phyloP scores from a whole-genome alignment of 1,284 basidiomycete genomes.

The Mixia osmundae region DNA sequence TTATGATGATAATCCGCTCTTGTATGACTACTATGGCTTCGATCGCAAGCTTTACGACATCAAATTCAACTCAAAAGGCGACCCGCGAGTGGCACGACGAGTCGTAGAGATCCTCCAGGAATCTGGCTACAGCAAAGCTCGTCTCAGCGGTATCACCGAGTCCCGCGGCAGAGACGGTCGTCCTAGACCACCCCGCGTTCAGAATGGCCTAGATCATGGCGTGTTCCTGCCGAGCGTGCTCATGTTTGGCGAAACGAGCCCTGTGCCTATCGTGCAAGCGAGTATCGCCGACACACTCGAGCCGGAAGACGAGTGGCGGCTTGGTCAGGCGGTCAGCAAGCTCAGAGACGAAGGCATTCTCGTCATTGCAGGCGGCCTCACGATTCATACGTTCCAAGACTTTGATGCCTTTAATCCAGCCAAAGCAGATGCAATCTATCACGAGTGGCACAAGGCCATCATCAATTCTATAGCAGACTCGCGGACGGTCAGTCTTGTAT shows the following conservation, averaged over 20 bases:
- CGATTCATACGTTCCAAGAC: conserved; percentile 33
- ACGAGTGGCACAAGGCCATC: conserved; percentile 36
- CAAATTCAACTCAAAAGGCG: conserved; percentile 41
- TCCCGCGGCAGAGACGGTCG: conserved; percentile 38
- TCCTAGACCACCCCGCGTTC: not conserved
- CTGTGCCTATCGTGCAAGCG: conserved; percentile 41
- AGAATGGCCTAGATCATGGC: conserved; percentile 12
- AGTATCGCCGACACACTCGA: conserved; percentile 39
- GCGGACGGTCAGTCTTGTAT: conserved; percentile 15
- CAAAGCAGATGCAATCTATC: conserved; percentile 28
- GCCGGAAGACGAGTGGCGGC: conserved; percentile 37
- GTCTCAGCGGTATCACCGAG: conserved; percentile 31
- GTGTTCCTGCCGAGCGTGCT: conserved; percentile 46
- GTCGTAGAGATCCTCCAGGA: conserved; percentile 37
- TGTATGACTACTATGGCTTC: conserved; percentile 51
- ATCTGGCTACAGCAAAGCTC: conserved; percentile 35
- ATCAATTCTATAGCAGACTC: conserved; percentile 33
- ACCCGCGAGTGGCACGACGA: conserved; percentile 31
- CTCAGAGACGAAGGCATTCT: conserved; percentile 39
- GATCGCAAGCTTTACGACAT: conserved; percentile 31
- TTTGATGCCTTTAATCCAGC: conserved; percentile 30
- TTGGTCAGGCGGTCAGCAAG: conserved; percentile 36
- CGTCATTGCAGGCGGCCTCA: conserved; percentile 42
- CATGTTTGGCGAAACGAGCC: conserved; percentile 34
- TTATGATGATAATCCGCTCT: conserved; percentile 44